Percentiles rank a stretch among this genome's conserved stretches.
These are phyloP conservation scores for Globisporangium lucens DNA, from an alignment of 352 stramenopile species.

Conservation along the genomic window DNA sequence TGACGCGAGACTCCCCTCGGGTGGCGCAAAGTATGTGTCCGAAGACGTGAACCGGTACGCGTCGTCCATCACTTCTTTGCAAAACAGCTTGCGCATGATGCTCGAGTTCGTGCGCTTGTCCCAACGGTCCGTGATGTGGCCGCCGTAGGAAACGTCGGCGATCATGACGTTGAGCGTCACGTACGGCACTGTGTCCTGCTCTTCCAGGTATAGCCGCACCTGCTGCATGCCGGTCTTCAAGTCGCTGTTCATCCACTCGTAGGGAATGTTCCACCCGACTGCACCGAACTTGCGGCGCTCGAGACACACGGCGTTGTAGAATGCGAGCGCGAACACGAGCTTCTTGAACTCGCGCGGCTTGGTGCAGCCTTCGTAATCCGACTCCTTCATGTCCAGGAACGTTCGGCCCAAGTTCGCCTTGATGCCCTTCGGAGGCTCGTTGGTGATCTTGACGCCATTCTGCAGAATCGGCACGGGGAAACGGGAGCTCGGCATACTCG, in stretches of 20 bases:
- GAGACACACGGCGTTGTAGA: conserved; percentile 95
- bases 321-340: conserved; percentile 88
- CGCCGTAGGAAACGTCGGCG: conserved; percentile 94
- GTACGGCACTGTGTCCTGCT: conserved; percentile 92
- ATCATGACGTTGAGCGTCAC: conserved; percentile 94
- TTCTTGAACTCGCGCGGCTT: conserved; percentile 91
- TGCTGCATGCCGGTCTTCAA: conserved; percentile 93
- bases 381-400: conserved; percentile 91
- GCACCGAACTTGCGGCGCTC: conserved; percentile 93
- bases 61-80: conserved; percentile 79
- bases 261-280: conserved; percentile 95
- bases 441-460: conserved; percentile 96
- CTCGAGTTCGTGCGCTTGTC: conserved; percentile 94
- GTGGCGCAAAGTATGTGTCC: conserved; percentile 74
- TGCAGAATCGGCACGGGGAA: conserved; percentile 94
- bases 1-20: conserved; percentile 46
- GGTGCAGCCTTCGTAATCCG: conserved; percentile 85
- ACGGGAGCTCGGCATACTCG: conserved; percentile 87
- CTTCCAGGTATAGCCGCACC: conserved; percentile 91
- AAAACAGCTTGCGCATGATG: conserved; percentile 93
- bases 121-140: conserved; percentile 93
- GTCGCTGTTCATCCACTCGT: conserved; percentile 97
- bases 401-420: conserved; percentile 91
- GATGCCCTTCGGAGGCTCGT: conserved; percentile 92
- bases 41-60: conserved; percentile 84